Evolutionary conservation across 495 filamentous ascomycete species (phyloP).

Genomic region (Neurospora sp.): DNA sequence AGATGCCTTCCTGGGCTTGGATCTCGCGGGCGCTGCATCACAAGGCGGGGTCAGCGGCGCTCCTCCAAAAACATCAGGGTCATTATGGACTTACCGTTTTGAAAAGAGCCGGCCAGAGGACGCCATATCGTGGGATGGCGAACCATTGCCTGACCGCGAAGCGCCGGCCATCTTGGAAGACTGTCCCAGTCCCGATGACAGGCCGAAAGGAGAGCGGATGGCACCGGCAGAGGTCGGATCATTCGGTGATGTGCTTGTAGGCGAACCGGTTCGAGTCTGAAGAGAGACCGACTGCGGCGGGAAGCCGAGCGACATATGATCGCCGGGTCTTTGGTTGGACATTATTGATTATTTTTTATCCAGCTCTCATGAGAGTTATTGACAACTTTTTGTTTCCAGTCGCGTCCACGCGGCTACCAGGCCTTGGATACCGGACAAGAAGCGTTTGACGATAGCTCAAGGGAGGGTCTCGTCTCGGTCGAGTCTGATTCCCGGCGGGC

Average conservation of each 20-base stretch:
- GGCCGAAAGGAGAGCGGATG: slow-evolving; percentile 66
- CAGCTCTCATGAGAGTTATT: slow-evolving; percentile 34
- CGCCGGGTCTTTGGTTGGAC: slow-evolving; percentile 74
- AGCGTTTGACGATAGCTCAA: not conserved
- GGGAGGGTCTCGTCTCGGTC: slow-evolving; percentile 1
- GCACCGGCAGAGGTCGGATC: slow-evolving; percentile 60
- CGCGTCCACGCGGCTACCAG: slow-evolving; percentile 7
- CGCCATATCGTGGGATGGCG: slow-evolving; percentile 85
- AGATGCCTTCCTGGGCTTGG: slow-evolving; percentile 83
- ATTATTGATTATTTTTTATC: slow-evolving; percentile 71
- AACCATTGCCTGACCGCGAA: slow-evolving; percentile 83
- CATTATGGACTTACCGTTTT: slow-evolving; percentile 62
- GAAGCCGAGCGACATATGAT: slow-evolving; percentile 64
- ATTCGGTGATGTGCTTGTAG: slow-evolving; percentile 79
- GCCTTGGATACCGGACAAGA: slow-evolving; percentile 5
- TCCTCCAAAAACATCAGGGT: slow-evolving; percentile 1
- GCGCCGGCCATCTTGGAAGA: slow-evolving; percentile 60
- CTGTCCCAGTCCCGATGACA: slow-evolving; percentile 51
- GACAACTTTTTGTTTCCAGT: slow-evolving; percentile 1
- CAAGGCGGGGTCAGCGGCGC: slow-evolving; percentile 12
- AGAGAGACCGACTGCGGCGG: slow-evolving; percentile 46
- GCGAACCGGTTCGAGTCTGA: slow-evolving; percentile 72
- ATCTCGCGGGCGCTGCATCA: slow-evolving; percentile 76
- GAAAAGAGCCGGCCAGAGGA: slow-evolving; percentile 66
- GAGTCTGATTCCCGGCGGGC: not conserved